These are phyloP conservation scores for Barnettozyma populi DNA, from an alignment of 805 yeast genomes.

Conservation along the genomic window DNA sequence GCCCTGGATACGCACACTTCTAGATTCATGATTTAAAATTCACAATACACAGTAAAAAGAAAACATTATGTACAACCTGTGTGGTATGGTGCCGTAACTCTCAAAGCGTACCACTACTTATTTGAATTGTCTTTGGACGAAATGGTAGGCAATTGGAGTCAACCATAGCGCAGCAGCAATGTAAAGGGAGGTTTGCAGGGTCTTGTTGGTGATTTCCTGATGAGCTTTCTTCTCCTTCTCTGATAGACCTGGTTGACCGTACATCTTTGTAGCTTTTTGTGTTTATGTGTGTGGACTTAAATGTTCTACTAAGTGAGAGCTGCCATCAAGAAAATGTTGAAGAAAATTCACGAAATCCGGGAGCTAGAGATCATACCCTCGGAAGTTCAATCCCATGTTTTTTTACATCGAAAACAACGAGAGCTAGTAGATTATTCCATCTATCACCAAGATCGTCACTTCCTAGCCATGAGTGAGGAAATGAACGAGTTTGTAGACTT, in stretches of 20 bases:
- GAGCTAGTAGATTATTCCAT: background rate
- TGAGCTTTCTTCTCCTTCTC: slow-evolving; percentile 67
- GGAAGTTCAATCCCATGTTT: background rate
- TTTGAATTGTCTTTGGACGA: slow-evolving; percentile 43
- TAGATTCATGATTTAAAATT: slow-evolving; percentile 5
- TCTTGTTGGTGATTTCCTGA: slow-evolving; percentile 54
- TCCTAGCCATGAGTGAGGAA: background rate
- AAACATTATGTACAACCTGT: slow-evolving; percentile 1
- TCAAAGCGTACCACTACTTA: background rate
- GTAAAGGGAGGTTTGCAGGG: slow-evolving; percentile 53
- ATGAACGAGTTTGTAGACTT: slow-evolving; percentile 25
- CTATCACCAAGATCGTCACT: background rate
- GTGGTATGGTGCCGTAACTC: background rate
- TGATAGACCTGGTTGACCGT: slow-evolving; percentile 49
- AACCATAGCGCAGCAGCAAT: slow-evolving; percentile 60
- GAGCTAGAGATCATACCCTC: background rate
- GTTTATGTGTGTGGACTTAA: background rate
- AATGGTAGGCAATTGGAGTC: slow-evolving; percentile 51
- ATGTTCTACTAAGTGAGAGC: background rate
- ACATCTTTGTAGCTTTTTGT: slow-evolving; percentile 29
- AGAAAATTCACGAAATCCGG: background rate
- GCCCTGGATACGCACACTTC: slow-evolving; percentile 14
- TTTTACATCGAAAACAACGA: background rate
- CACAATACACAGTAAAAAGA: slow-evolving; percentile 3
- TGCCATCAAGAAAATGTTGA: background rate